phyloP scores from a whole-genome alignment of 257 asterid genomes.

The Solanum pinnatisectum region DNA sequence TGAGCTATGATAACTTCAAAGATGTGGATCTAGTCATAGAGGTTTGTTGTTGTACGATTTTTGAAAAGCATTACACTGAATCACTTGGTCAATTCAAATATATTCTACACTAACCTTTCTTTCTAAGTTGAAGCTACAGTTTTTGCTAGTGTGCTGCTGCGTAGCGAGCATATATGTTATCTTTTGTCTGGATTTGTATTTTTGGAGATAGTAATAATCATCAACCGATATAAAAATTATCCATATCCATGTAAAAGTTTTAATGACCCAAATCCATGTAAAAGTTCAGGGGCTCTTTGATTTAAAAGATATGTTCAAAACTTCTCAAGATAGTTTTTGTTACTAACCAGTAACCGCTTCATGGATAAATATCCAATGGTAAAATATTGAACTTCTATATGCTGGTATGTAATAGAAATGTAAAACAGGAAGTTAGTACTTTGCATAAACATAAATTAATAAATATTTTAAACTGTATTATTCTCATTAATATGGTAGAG shows the following conservation, averaged over 20 bases:
- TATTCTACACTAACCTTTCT: not conserved
- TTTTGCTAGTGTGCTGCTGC: not conserved
- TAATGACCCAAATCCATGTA: not conserved
- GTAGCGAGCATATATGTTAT: not conserved
- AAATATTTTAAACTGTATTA: not conserved
- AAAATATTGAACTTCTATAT: not conserved
- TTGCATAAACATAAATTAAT: not conserved
- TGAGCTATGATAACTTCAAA: conserved; percentile 80
- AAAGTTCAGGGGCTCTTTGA: not conserved
- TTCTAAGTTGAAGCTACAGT: not conserved
- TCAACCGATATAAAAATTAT: not conserved
- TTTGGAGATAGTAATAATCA: not conserved
- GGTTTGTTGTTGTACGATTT: conserved; percentile 28
- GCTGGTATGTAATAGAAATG: not conserved
- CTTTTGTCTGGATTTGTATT: not conserved
- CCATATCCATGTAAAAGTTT: not conserved
- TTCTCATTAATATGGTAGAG: not conserved
- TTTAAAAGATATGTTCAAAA: not conserved
- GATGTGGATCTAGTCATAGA: conserved; percentile 97
- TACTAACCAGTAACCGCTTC: not conserved
- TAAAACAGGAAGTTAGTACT: not conserved
- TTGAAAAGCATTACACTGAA: not conserved
- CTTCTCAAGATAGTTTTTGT: not conserved
- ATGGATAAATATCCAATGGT: not conserved
- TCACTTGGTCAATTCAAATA: not conserved